Percentiles rank a stretch among this genome's conserved stretches.
These are phyloP conservation scores for Leucosporidium yakuticum DNA, from an alignment of 768 basidiomycete species.

Conservation along the genomic window DNA sequence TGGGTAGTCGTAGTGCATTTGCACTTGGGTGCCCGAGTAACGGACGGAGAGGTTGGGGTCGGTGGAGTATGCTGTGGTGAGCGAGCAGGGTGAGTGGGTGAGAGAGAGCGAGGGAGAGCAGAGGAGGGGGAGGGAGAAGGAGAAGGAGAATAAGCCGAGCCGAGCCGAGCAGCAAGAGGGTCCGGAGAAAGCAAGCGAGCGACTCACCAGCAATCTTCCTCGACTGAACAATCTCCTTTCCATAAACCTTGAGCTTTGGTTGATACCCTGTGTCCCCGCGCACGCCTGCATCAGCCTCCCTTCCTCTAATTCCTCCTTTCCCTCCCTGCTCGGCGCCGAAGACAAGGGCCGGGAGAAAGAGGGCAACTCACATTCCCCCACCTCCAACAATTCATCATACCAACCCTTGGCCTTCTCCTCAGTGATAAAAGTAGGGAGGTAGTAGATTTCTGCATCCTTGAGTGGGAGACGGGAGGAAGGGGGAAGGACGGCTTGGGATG, in stretches of 20 bases:
- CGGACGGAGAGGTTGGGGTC: constrained; percentile 40
- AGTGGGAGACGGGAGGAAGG: constrained; percentile 3
- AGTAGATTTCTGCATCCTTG: constrained; percentile 31
- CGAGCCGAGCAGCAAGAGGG: too few relatives aligned
- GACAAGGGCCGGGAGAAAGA: too few relatives aligned
- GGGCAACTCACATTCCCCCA: constrained; percentile 43
- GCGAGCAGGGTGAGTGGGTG: neutral
- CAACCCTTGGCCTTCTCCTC: constrained; percentile 39
- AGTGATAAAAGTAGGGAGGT: constrained; percentile 41
- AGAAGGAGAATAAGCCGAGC: neutral
- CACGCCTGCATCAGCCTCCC: too few relatives aligned
- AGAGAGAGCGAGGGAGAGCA: neutral
- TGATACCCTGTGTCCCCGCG: constrained; percentile 44
- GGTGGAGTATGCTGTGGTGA: constrained; percentile 43
- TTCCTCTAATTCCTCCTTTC: too few relatives aligned
- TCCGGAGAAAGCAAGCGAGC: too few relatives aligned
- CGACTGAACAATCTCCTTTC: constrained; percentile 45
- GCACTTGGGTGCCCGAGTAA: constrained; percentile 46
- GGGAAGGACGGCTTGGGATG: too few relatives aligned
- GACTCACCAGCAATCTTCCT: constrained; percentile 42
- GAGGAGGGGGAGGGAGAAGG: too few relatives aligned
- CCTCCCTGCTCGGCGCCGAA: too few relatives aligned
- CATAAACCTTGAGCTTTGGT: constrained; percentile 48
- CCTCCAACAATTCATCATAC: constrained; percentile 42
- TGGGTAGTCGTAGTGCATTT: constrained; percentile 45